These are phyloP conservation scores for Ceratobasidium sp. DNA, from an alignment of 1,284 basidiomycete genomes.

Conservation along the genomic window DNA sequence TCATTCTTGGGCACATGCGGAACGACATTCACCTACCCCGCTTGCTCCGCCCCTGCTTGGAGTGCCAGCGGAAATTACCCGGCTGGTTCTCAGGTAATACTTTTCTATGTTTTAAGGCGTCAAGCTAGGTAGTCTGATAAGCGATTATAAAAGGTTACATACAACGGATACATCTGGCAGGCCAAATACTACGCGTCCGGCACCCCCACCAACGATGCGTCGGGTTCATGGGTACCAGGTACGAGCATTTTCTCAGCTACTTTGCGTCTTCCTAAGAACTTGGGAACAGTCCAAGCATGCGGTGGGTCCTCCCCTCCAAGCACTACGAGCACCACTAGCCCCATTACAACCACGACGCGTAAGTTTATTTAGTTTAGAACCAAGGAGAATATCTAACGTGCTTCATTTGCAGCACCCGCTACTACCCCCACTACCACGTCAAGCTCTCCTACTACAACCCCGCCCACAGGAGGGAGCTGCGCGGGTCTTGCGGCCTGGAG, in stretches of 20 bases:
- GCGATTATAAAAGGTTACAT: conserved; percentile 41
- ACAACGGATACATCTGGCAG: conserved; percentile 70
- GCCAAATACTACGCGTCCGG: conserved; percentile 60
- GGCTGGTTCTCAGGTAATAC: conserved; percentile 58
- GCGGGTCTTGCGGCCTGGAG: conserved; percentile 66
- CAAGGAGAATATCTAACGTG: background rate
- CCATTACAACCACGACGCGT: conserved; percentile 43
- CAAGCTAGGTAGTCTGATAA: background rate
- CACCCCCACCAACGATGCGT: conserved; percentile 63
- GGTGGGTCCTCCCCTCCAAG: conserved; percentile 51
- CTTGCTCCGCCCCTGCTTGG: conserved; percentile 66
- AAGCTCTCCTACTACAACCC: conserved; percentile 47
- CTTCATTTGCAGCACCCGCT: conserved; percentile 45
- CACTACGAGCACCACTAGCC: conserved; percentile 47
- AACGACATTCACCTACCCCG: conserved; percentile 68
- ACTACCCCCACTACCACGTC: conserved; percentile 47
- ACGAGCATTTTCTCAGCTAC: conserved; percentile 51
- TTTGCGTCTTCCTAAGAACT: background rate
- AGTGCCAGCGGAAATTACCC: conserved; percentile 63
- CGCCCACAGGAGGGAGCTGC: conserved; percentile 59
- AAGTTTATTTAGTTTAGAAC: background rate
- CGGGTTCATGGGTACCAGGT: conserved; percentile 73
- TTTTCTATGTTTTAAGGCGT: background rate
- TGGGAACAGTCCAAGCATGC: conserved; percentile 66
- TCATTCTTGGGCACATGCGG: conserved; percentile 64